Base-by-base conservation (phyloP, 2,329 filamentous ascomycete genomes). In the Exutisphaerella laricina region DNA sequence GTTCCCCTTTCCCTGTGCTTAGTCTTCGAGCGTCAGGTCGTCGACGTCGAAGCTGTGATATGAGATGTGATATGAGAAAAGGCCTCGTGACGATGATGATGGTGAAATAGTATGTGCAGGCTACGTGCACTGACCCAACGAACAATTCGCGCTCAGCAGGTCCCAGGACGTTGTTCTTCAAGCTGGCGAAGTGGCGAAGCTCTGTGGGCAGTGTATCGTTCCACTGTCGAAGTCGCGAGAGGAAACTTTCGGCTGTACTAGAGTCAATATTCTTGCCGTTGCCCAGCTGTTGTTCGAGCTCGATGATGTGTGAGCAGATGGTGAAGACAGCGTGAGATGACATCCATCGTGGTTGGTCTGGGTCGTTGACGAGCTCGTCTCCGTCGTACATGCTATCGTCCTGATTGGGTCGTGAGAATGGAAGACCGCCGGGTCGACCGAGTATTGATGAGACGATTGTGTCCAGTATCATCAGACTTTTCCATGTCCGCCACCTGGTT, bases 61-160 rank as follows among this genome's bases (percentile, higher is more conserved):
- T 70, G 1, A 78, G 58, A 3, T 68, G 65, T 9, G 69, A 72
- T 17, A 79, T 73, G 6, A 80, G 57, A 20, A 79, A 72, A 0
- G 75, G 77, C 1, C 77, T 65, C 0, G 75, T 78, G 2, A 75
- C 72, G 1, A 79, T 56, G 14, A 77, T 79, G 0, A 79, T 73
- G 0, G 75, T 73, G 41, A 79, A 77, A 49, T 80, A 78, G 50
- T 80, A 80, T 0, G 73, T 62, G 43, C 75, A 79, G 0, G 75
- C 72, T 4, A 80, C 69, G 41, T 79, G 75, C 1, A 77, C 64
- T 17, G 49, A 45, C 2, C 54, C 55, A 10, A 57, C 49, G 35
- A 52, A 56, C 2, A 53, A 21, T 28, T 49, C 48, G 34, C 49
- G 42, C 30, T 56, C 45, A 14, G 43, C 43, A 6, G 51, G 41